Percentiles rank a stretch among this genome's conserved stretches.
These are phyloP conservation scores for Graphilbum ipis-grandicollis DNA, from an alignment of 2,329 filamentous ascomycete species.

Conservation along the genomic window DNA sequence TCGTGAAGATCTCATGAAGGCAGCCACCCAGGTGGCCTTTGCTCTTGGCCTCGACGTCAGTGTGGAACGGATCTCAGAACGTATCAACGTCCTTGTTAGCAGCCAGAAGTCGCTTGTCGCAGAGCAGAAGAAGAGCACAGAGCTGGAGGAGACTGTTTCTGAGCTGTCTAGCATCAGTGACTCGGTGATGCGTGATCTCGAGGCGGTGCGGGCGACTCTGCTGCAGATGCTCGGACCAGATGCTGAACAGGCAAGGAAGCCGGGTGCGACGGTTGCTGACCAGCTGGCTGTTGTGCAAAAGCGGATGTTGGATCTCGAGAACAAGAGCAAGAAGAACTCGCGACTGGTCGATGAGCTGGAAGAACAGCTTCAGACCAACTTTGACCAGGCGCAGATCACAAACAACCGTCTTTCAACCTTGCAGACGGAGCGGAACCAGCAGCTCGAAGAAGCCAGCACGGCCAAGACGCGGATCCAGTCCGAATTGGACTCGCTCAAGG, in stretches of 20 bases:
- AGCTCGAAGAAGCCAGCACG: constrained; percentile 62
- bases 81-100: constrained; percentile 37
- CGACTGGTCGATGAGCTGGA: constrained; percentile 89
- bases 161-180: constrained; percentile 42
- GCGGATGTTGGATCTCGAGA: constrained; percentile 44
- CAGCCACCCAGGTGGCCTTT: constrained; percentile 45
- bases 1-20: constrained; percentile 46
- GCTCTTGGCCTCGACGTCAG: constrained; percentile 45
- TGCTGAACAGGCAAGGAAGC: constrained; percentile 22
- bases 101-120: constrained; percentile 41
- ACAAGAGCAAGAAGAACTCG: constrained; percentile 74
- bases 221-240: constrained; percentile 35
- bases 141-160: constrained; percentile 35
- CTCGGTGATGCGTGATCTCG: constrained; percentile 42
- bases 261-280: constrained; percentile 31
- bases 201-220: constrained; percentile 37
- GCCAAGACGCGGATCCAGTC: constrained; percentile 44
- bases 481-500: constrained; percentile 49
- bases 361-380: constrained; percentile 88
- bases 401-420: constrained; percentile 75
- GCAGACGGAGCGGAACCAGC: constrained; percentile 54
- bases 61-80: constrained; percentile 48
- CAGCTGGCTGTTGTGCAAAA: constrained; percentile 46
- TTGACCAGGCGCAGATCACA: constrained; percentile 74
- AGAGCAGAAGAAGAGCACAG: constrained; percentile 39